A percentile compares a stretch with the other conserved stretches of the same genome.
Evolutionary conservation across 2,329 filamentous ascomycete genomes (phyloP).

Genomic region (Lasiodiplodia sp.): DNA sequence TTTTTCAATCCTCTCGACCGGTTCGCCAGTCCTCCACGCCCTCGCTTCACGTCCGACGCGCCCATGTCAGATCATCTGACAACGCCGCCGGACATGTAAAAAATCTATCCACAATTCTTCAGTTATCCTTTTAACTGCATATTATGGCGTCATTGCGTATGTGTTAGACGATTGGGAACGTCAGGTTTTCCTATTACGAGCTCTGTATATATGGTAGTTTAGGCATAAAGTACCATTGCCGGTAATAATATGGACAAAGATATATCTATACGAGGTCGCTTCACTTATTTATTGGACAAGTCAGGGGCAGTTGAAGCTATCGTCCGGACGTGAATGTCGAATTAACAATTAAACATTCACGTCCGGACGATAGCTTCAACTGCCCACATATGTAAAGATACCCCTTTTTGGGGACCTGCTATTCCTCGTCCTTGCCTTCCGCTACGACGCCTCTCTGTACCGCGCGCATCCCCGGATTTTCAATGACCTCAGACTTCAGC

Average conservation of each 20-base stretch:
- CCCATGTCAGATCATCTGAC: neutral
- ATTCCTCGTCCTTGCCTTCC: too few species aligned
- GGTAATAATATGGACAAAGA: neutral
- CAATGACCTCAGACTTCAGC: neutral
- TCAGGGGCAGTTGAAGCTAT: neutral
- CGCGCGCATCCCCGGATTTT: neutral
- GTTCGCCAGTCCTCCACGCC: neutral
- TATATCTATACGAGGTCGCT: neutral
- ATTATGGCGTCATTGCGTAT: slow-evolving; percentile 17
- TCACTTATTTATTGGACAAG: neutral
- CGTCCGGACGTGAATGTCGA: neutral
- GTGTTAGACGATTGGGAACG: slow-evolving; percentile 21
- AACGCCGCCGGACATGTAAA: slow-evolving; percentile 12
- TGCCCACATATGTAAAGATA: too few species aligned
- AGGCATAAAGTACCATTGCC: neutral
- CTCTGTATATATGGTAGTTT: neutral
- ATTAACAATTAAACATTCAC: neutral
- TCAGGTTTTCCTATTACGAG: neutral
- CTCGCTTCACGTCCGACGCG: neutral
- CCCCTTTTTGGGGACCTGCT: too few species aligned
- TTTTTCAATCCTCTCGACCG: slow-evolving; percentile 1
- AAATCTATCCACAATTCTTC: slow-evolving; percentile 2
- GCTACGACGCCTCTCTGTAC: neutral
- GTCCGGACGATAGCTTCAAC: too few species aligned
- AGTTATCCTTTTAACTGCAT: slow-evolving; percentile 4